Evolutionary conservation across 2,329 filamentous ascomycete genomes (phyloP), one percentile per base, ranked within the genome.

Genomic region (Chrysoporthe cubensis): DNA sequence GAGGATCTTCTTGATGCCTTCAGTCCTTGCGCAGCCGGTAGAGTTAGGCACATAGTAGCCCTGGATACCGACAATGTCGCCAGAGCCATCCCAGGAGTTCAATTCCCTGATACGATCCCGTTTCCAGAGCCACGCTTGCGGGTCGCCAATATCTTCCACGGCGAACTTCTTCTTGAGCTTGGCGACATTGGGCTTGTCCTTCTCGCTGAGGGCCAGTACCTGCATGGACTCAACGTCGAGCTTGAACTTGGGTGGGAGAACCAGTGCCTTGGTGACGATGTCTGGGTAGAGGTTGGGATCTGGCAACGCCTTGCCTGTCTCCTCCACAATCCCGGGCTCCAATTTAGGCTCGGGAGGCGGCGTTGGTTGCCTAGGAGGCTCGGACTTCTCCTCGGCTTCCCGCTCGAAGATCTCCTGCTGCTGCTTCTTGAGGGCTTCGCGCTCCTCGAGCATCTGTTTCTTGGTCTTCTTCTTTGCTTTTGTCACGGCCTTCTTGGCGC

Each of bases 1-100:
- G 70, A 97, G 86, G 66, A 99, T 98, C 83, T 95, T 97, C 83
- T 96, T 95, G 74, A 94, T 90, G 40, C 94, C 94, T 80, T 99
- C 94, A 0, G 96, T 97, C 66, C 96, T 88, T 66, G 96, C 96
- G 73, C 89, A 92, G 44, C 96, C 96, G 11, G 93, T 93, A 0
- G 85, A 70, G 72, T 97, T 99, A 0, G 92, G 89, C 52, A 97
- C 92, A 75, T 97, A 98, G 74, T 90, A 90, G 26, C 88, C 88
- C 43, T 84, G 83, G 57, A 90, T 89, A 4, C 69, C 66, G 3
- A 75, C 74, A 2, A 78, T 74, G n/a, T 73, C 72, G 1, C 72
- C 68, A 8, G 74, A 71, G 34, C 70, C 71, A 40, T 74, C 77
- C 37, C 75, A 76, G 2, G 81, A 78, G 71, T 89, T 88, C 50